Evolutionary conservation across 2,329 filamentous ascomycete genomes (phyloP).

Genomic region (Aspergillus hiratsukae): DNA sequence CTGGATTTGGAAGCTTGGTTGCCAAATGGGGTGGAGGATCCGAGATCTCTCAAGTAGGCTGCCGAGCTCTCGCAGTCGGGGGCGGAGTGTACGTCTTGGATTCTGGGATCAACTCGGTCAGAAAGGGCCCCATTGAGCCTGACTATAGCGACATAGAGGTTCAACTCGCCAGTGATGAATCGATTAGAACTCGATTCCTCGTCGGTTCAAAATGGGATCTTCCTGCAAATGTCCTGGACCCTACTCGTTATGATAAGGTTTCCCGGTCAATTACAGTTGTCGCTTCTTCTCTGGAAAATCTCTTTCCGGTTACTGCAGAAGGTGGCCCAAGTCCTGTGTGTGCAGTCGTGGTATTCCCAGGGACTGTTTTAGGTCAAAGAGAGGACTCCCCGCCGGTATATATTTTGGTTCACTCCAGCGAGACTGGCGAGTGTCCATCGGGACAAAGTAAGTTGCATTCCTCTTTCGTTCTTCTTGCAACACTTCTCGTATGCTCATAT

Average conservation of each 20-base stretch:
- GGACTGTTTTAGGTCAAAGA: constrained; percentile 24
- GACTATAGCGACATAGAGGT: constrained; percentile 20
- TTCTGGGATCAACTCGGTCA: constrained; percentile 53
- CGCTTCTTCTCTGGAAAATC: constrained; percentile 56
- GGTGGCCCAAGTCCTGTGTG: constrained; percentile 72
- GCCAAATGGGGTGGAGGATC: constrained; percentile 90
- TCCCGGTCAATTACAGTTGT: constrained; percentile 66
- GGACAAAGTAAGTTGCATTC: constrained; percentile 74
- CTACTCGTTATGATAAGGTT: constrained; percentile 34
- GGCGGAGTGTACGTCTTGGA: constrained; percentile 86
- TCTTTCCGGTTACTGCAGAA: constrained; percentile 71
- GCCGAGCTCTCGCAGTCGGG: constrained; percentile 84
- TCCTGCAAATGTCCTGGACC: constrained; percentile 14
- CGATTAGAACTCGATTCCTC: constrained; percentile 32
- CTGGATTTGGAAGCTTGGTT: constrained; percentile 83
- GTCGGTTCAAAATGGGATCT: constrained; percentile 38
- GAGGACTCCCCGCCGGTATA: constrained; percentile 49
- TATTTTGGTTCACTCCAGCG: constrained; percentile 73
- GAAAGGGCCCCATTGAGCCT: constrained; percentile 6
- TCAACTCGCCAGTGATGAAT: constrained; percentile 34
- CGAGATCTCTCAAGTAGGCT: constrained; percentile 86
- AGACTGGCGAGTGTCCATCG: constrained; percentile 83
- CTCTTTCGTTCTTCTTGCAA: constrained; percentile 10
- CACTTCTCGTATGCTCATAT: constrained; percentile 48
- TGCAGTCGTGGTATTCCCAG: constrained; percentile 43